Conservation (phyloP, 1,139 yeast species). For the Eremothecium cymbalariae region DNA sequence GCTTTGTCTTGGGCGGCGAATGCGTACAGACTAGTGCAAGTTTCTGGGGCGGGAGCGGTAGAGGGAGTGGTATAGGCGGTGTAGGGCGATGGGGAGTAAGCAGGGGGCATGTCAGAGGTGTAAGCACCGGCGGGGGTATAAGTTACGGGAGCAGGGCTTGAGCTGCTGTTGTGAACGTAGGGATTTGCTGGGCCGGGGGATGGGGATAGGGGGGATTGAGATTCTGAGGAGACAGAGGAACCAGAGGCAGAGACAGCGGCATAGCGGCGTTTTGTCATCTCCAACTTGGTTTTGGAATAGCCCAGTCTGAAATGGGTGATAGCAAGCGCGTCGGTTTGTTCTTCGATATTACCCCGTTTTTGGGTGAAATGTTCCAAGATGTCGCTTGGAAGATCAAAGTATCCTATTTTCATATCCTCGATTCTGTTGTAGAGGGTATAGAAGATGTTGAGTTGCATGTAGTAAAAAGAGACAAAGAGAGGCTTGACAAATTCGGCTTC, state of each 20-base stretch:
- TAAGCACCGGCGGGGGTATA: constrained; percentile 17
- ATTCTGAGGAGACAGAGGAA: constrained; percentile 19
- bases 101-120: constrained; percentile 17
- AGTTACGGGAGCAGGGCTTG: constrained; percentile 5
- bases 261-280: constrained; percentile 69
- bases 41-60: constrained; percentile 40
- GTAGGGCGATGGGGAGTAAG: constrained; percentile 18
- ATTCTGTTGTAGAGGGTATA: constrained; percentile 83
- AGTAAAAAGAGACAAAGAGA: constrained; percentile 84
- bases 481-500: constrained; percentile 92
- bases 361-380: constrained; percentile 68
- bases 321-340: constrained; percentile 75
- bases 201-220: constrained; percentile 7
- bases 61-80: constrained; percentile 33
- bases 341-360: constrained; percentile 88
- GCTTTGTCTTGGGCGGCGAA: constrained; percentile 84
- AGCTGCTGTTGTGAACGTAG: no score
- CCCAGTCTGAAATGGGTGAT: constrained; percentile 86
- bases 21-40: constrained; percentile 70
- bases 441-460: constrained; percentile 94
- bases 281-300: constrained; percentile 76
- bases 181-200: constrained; percentile 6
- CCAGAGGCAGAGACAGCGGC: constrained; percentile 40
- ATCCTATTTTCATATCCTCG: constrained; percentile 95
- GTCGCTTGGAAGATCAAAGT: constrained; percentile 78